A percentile compares a stretch with the other conserved stretches of the same genome.
Conservation (phyloP, 208 protist genomes). For the Novymonas esmeraldas region DNA sequence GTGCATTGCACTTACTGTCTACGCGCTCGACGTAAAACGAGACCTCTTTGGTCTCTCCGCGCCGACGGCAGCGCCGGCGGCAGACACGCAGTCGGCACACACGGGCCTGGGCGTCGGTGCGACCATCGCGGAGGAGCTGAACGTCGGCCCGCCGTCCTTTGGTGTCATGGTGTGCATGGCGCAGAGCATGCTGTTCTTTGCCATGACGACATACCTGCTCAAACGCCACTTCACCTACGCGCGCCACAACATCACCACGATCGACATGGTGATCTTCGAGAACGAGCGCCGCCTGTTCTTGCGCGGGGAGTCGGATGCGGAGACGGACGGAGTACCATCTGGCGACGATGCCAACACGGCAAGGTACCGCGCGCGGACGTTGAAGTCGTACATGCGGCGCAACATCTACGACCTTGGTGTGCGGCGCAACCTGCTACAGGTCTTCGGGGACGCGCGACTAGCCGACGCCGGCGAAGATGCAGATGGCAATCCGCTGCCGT, state of each 20-base stretch:
- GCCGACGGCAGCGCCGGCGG: background rate
- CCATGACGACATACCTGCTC: conserved; percentile 73
- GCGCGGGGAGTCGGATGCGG: conserved; percentile 24
- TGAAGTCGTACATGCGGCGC: conserved; percentile 33
- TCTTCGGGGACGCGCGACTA: conserved; percentile 81
- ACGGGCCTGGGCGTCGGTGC: conserved; percentile 32
- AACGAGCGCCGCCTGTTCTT: conserved; percentile 25
- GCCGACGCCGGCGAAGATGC: conserved; percentile 2
- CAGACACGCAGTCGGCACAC: background rate
- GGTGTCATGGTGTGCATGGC: conserved; percentile 79
- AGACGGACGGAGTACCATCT: background rate
- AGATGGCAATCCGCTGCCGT: conserved; percentile 6
- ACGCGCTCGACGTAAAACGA: conserved; percentile 14
- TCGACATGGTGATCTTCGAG: conserved; percentile 85
- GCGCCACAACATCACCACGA: conserved; percentile 85
- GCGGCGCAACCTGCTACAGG: conserved; percentile 70
- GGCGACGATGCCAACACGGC: background rate
- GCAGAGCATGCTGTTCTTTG: conserved; percentile 69
- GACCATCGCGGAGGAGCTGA: conserved; percentile 50
- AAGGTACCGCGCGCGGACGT: conserved; percentile 4
- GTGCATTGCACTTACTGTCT: conserved; percentile 37
- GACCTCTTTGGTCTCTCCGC: background rate
- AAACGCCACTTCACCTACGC: conserved; percentile 67
- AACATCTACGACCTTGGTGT: conserved; percentile 89
- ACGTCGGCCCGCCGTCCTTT: conserved; percentile 68